These are phyloP conservation scores for Colletotrichum tanaceti DNA, from an alignment of 2,329 filamentous ascomycete genomes.

Conservation along the genomic window DNA sequence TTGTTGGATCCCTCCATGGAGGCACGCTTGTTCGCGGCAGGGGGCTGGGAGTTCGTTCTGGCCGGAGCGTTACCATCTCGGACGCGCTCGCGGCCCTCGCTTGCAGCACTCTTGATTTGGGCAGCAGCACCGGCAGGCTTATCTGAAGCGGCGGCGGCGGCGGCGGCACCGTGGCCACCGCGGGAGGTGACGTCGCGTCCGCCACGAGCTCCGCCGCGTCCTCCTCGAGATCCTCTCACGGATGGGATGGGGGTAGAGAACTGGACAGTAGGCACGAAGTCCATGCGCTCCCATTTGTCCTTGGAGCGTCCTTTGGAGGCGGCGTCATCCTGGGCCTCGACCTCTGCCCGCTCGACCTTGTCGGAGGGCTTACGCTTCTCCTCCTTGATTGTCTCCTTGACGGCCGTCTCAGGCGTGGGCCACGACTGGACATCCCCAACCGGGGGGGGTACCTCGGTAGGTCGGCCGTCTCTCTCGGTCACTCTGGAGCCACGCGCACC, in stretches of 20 bases:
- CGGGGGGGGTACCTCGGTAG: conserved; percentile 63
- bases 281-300: conserved; percentile 86
- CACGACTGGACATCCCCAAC: conserved; percentile 83
- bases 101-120: conserved; percentile 49
- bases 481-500: conserved; percentile 59
- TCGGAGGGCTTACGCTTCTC: conserved; percentile 78
- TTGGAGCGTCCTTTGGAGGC: conserved; percentile 70
- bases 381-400: conserved; percentile 74
- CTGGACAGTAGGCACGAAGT: conserved; percentile 84
- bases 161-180: conserved; percentile 44
- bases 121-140: conserved; percentile 50
- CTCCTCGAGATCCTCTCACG: conserved; percentile 60
- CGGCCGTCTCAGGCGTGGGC: conserved; percentile 87
- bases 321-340: conserved; percentile 70
- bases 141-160: conserved; percentile 49
- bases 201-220: conserved; percentile 60
- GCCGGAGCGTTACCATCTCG: conserved; percentile 53
- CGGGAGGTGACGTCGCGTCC: conserved; percentile 52
- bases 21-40: conserved; percentile 56
- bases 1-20: conserved; percentile 56
- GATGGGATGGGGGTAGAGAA: conserved; percentile 85
- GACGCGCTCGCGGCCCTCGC: conserved; percentile 50
- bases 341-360: conserved; percentile 68
- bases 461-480: conserved; percentile 52
- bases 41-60: conserved; percentile 52